Conservation (phyloP, 768 basidiomycete species). For the Pleurotus tuber-regium region DNA sequence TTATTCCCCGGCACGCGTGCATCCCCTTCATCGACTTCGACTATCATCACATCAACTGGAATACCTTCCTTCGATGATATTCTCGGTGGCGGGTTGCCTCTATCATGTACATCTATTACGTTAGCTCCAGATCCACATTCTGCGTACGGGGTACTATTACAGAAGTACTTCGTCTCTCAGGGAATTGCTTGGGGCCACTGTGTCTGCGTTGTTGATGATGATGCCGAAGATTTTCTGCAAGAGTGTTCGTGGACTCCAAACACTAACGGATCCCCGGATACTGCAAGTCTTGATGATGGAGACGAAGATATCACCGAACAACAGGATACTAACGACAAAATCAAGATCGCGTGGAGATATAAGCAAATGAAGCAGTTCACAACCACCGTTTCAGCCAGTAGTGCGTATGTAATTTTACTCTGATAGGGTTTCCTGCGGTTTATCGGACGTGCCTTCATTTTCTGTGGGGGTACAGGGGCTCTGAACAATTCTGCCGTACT, state of each 20-base stretch:
- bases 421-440: constrained; percentile 5
- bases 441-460: constrained; percentile 10
- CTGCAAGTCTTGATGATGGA: constrained; percentile 35
- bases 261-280: constrained; percentile 30
- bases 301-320: constrained; percentile 28
- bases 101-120: constrained; percentile 70
- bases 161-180: constrained; percentile 88
- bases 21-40: constrained; percentile 55
- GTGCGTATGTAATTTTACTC: constrained; percentile 42
- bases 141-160: constrained; percentile 79
- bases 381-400: constrained; percentile 64
- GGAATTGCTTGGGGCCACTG: constrained; percentile 74
- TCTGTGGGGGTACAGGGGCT: constrained; percentile 31
- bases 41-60: constrained; percentile 75
- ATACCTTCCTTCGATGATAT: constrained; percentile 94
- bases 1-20: constrained; percentile 52
- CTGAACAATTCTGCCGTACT: constrained; percentile 61
- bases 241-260: constrained; percentile 81
- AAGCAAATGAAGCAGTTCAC: constrained; percentile 90
- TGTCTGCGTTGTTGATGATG: constrained; percentile 62
- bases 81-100: constrained; percentile 87
- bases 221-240: constrained; percentile 54
- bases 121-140: constrained; percentile 87
- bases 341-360: constrained; percentile 98
- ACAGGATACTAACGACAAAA: constrained; percentile 50